phyloP scores from a whole-genome alignment of 2,329 filamentous ascomycete genomes.

The Claviceps fusiformis region DNA sequence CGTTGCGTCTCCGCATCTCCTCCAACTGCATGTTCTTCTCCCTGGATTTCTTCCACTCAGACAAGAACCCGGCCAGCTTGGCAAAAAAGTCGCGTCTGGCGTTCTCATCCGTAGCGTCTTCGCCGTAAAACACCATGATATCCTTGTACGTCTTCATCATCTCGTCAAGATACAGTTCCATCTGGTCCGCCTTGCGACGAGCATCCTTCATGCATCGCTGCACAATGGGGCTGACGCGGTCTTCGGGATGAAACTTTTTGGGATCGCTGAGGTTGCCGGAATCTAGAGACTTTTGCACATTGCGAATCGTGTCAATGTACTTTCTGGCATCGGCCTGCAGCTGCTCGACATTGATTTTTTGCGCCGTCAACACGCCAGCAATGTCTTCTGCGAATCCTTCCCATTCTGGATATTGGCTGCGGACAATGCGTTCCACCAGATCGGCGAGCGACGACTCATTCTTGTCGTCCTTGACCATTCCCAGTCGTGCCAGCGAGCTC shows the following conservation, averaged over 20 bases:
- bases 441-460: slow-evolving; percentile 95
- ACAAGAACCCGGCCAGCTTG: slow-evolving; percentile 80
- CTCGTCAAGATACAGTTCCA: slow-evolving; percentile 85
- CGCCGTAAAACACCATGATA: slow-evolving; percentile 92
- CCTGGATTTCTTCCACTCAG: slow-evolving; percentile 89
- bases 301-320: slow-evolving; percentile 91
- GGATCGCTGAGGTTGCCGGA: slow-evolving; percentile 89
- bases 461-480: slow-evolving; percentile 98
- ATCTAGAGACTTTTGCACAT: slow-evolving; percentile 84
- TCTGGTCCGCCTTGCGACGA: slow-evolving; percentile 85
- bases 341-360: slow-evolving; percentile 93
- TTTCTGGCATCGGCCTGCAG: slow-evolving; percentile 73
- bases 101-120: slow-evolving; percentile 83
- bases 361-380: slow-evolving; percentile 56
- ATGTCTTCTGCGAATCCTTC: slow-evolving; percentile 82
- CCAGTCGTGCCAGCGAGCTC: slow-evolving; percentile 78
- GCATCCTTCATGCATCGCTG: slow-evolving; percentile 95
- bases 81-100: slow-evolving; percentile 90
- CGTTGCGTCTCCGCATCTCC: slow-evolving; percentile 71
- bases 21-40: slow-evolving; percentile 83
- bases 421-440: slow-evolving; percentile 88
- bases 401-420: slow-evolving; percentile 94
- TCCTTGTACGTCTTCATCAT: slow-evolving; percentile 87
- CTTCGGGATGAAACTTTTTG: slow-evolving; percentile 95
- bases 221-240: slow-evolving; percentile 82